phyloP scores from a whole-genome alignment of 2,329 filamentous ascomycete genomes.

The Dryadomyces quercivorus region DNA sequence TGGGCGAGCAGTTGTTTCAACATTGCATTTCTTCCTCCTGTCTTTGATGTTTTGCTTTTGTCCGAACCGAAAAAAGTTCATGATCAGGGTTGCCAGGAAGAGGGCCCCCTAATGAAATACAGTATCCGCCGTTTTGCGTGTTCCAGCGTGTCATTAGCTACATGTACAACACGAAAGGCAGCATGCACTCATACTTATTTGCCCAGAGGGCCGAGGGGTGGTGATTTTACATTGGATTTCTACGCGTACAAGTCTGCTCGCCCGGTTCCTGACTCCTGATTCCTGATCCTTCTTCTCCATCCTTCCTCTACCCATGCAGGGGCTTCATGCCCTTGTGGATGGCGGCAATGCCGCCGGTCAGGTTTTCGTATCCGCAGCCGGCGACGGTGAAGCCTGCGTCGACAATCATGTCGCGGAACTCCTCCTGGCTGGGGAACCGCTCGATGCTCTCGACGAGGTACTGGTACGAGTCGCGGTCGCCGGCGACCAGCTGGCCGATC shows the following conservation, averaged over 20 bases:
- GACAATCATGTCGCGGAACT: conserved; percentile 73
- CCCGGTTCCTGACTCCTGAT: too few relatives aligned
- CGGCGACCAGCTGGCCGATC: conserved; percentile 89
- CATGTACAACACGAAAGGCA: not conserved
- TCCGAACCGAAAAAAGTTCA: not conserved
- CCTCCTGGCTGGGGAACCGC: conserved; percentile 72
- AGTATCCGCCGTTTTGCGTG: not conserved
- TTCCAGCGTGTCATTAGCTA: not conserved
- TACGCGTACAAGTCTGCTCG: too few relatives aligned
- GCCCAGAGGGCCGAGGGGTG: not conserved
- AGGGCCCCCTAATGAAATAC: not conserved
- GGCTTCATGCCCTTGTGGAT: conserved; percentile 97
- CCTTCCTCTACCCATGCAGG: conserved; percentile 17
- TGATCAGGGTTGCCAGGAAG: not conserved
- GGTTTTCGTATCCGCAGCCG: conserved; percentile 73
- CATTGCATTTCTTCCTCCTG: not conserved
- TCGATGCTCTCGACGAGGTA: conserved; percentile 98
- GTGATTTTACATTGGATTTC: not conserved
- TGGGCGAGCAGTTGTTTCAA: not conserved
- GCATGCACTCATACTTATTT: too few relatives aligned
- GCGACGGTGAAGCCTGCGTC: conserved; percentile 78
- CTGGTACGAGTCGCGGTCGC: conserved; percentile 92
- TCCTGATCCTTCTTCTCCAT: too few relatives aligned
- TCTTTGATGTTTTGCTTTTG: not conserved
- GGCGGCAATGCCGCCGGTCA: conserved; percentile 85